Evolutionary conservation across 2,329 filamentous ascomycete species (phyloP), one percentile per base, ranked within the genome.

Genomic region (Penicillium sp.): DNA sequence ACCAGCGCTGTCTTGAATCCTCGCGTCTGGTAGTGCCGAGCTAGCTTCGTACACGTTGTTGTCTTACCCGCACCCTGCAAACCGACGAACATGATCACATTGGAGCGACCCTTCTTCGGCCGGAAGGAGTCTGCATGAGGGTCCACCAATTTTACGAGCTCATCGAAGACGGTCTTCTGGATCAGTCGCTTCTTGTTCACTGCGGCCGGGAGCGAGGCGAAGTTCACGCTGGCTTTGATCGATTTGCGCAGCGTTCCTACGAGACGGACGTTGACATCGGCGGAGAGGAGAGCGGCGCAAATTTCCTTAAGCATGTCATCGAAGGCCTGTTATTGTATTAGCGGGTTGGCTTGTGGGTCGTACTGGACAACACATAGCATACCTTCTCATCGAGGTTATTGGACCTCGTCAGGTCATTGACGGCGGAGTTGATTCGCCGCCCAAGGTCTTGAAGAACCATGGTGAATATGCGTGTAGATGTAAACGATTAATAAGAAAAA

Each of bases 381-480:
- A 89, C 91, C 88, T 97, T 97, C 80, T 99, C 94, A 74, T 97
- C 93, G 68, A 97, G 86, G 72, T 96, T 97, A 65, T 87, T 90
- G 58, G 94, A 91, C 71, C 93, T 85, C 59, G 93, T 96, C 71
- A 97, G 84, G 80, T 97, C 93, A 63, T 88, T 89, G 80, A 99
- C 90, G 71, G 94, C 94, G 82, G 91, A 86, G 80, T 97, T 97
- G 78, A 99, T 97, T 80, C 94, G 94, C 83, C 93, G 92, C 69
- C 94, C 94, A 59, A 99, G 86, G 85, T 99, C 94, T 87, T 96
- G 93, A 73, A 99, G 89, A 84, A 99, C 94, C 94, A 99, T 99
- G 74, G 71, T 75, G 71, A 61, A 58, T 54, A 25, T 35, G 37
- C 50, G 25, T 55, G 38, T 25, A 59, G 17, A 53, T 33, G 21